These are phyloP conservation scores for Candida loeiensis DNA, from an alignment of 805 yeast genomes.

Conservation along the genomic window DNA sequence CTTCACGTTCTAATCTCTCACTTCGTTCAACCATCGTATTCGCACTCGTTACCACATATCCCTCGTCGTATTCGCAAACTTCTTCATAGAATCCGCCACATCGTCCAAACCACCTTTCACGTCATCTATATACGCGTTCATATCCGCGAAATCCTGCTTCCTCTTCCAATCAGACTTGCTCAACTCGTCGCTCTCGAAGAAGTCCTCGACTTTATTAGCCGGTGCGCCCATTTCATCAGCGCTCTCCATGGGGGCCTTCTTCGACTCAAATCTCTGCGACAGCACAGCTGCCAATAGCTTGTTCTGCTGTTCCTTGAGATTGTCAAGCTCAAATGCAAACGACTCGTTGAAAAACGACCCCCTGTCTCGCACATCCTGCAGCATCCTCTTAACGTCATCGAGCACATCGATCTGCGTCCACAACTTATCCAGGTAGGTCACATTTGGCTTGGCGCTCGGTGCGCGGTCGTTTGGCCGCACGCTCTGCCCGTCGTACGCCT, in stretches of 20 bases:
- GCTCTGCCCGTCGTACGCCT: conserved; percentile 14
- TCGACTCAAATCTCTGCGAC: conserved; percentile 26
- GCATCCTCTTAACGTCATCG: conserved; percentile 69
- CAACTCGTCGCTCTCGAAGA: conserved; percentile 20
- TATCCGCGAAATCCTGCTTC: conserved; percentile 49
- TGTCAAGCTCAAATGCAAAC: conserved; percentile 50
- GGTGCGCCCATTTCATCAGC: background rate
- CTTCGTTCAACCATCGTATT: too few relatives aligned
- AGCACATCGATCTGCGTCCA: conserved; percentile 88
- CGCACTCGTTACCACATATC: conserved; percentile 35
- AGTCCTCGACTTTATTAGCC: conserved; percentile 18
- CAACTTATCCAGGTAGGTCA: conserved; percentile 66
- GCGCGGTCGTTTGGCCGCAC: conserved; percentile 43
- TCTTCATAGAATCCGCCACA: conserved; percentile 50
- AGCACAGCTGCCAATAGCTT: conserved; percentile 33
- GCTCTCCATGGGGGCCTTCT: conserved; percentile 14
- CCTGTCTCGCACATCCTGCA: conserved; percentile 40
- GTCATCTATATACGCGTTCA: conserved; percentile 47
- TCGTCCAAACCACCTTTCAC: conserved; percentile 47
- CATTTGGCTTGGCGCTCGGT: conserved; percentile 54
- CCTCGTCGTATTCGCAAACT: conserved; percentile 43
- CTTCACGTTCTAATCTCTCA: too few relatives aligned
- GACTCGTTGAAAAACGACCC: conserved; percentile 50
- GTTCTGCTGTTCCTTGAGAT: conserved; percentile 55
- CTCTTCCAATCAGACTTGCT: conserved; percentile 31